Evolutionary conservation across 495 filamentous ascomycete genomes (phyloP).

Genomic region (Staphylotrichum tortipilum): DNA sequence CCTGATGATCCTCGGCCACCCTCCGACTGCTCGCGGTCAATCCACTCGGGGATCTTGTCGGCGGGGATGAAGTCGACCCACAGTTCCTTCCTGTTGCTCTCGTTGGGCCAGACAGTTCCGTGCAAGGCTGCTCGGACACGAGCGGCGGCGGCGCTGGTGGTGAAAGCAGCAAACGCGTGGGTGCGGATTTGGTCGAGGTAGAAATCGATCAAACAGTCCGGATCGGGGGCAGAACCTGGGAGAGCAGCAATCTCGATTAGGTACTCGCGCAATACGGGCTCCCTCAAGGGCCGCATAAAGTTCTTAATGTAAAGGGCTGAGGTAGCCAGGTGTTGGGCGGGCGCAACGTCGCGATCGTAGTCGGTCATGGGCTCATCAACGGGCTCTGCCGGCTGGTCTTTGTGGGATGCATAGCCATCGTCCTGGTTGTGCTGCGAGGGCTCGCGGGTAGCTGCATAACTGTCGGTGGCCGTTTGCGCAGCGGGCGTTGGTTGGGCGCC

Average conservation of each 20-base stretch:
- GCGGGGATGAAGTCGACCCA: constrained; percentile 89
- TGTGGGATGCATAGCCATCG: background rate
- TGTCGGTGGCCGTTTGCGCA: background rate
- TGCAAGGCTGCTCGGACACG: constrained; percentile 73
- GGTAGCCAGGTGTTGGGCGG: constrained; percentile 77
- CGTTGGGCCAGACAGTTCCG: constrained; percentile 73
- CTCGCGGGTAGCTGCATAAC: constrained; percentile 6
- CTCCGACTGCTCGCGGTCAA: constrained; percentile 54
- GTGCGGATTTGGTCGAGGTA: constrained; percentile 79
- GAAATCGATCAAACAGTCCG: constrained; percentile 54
- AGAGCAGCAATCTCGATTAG: constrained; percentile 58
- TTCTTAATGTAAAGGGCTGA: constrained; percentile 82
- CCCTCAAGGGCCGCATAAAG: constrained; percentile 79
- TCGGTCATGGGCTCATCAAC: constrained; percentile 14
- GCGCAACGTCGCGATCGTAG: constrained; percentile 40
- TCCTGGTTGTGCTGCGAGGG: background rate
- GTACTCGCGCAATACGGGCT: constrained; percentile 53
- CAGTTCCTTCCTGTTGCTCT: constrained; percentile 72
- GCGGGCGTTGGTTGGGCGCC: background rate
- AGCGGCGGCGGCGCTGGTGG: constrained; percentile 57
- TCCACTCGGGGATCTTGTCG: constrained; percentile 64
- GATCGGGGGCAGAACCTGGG: constrained; percentile 39
- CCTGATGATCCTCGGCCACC: constrained; percentile 38
- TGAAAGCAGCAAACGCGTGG: constrained; percentile 74
- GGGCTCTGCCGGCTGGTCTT: background rate